Percentiles rank a stretch among this genome's conserved stretches.
These are phyloP conservation scores for Sarcodon aspratus DNA, from an alignment of 768 basidiomycete species.

Conservation along the genomic window DNA sequence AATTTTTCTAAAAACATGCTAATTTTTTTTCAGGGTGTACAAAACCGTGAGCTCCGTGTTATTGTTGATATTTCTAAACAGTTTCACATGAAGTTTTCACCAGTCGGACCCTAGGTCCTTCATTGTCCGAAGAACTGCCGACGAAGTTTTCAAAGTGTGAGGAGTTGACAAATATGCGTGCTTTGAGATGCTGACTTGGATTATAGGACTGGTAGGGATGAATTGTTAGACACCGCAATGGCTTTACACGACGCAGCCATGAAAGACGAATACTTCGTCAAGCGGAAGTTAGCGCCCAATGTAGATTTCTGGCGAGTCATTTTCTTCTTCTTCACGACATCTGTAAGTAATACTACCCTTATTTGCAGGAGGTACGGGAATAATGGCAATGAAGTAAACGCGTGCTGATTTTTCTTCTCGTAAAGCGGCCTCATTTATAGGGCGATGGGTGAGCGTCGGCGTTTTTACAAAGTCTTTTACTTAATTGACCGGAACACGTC, in stretches of 20 bases:
- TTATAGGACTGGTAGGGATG: constrained; percentile 71
- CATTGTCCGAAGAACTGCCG: constrained; percentile 82
- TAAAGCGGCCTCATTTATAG: constrained; percentile 79
- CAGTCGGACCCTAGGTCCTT: constrained; percentile 87
- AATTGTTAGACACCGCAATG: constrained; percentile 82
- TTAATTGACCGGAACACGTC: not conserved
- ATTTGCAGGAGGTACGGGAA: constrained; percentile 37
- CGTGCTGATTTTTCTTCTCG: not conserved
- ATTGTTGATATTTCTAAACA: not conserved
- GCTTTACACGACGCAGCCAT: constrained; percentile 79
- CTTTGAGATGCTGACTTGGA: not conserved
- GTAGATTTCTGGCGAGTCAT: constrained; percentile 80
- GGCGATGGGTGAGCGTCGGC: constrained; percentile 59
- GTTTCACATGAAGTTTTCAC: not conserved
- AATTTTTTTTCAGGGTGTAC: constrained; percentile 38
- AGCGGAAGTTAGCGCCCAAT: constrained; percentile 75
- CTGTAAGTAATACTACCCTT: not conserved
- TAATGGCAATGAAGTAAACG: not conserved
- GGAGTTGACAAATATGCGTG: constrained; percentile 11
- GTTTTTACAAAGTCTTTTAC: not conserved
- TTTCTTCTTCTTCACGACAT: not conserved
- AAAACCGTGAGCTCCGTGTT: constrained; percentile 40
- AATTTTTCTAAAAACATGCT: not conserved
- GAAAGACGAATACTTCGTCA: constrained; percentile 84
- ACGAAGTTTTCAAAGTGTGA: constrained; percentile 85